Base-by-base conservation (phyloP, 208 protist species). In the Crithidia expoeki region DNA sequence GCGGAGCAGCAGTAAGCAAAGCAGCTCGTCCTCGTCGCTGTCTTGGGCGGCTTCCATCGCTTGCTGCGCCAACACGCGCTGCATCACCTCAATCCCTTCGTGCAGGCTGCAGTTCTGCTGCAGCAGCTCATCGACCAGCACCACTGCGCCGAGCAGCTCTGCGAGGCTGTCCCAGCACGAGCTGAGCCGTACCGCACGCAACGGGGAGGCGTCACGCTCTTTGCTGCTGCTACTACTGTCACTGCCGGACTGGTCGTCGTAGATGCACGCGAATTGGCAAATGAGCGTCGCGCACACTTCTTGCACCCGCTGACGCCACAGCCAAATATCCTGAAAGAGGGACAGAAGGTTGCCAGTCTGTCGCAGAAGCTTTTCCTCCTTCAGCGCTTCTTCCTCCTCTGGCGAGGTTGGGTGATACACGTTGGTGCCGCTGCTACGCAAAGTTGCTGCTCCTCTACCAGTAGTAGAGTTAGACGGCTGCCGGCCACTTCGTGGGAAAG, bases 61-160 rank as follows among this genome's bases (percentile, higher is more conserved):
- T 40, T 62, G 67, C 40, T 80, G 59, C 30, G 71, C 68, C 12
- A 85, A 28, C 5, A 65, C 9, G 19, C 74, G 49, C 42, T 79
- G 64, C 65, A 75, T 74, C 23, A 57, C 59, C 58, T 79, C 68
- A 46, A 92, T 80, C 34, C 85, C 84, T 6, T 86, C 74, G 2
- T 51, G 34, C 27, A 98, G 62, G 6, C 76, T 76, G 23, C 82
- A 50, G 65, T 96, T 94, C 50, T 88, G 79, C 21, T 67, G 58
- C 28, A 97, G 72, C 1, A 98, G 79, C 46, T 90, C 77, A 59
- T 97, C 96, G 7, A 98, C 66, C 40, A 78, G 80, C 46, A 97
- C 81, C 25, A 98, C 74, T 5, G 90, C 79, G 0, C 55, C 73
- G 5, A 98, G 76, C 33, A 96, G 34, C 11, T 94, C 84, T 1